A percentile compares a stretch with the other conserved stretches of the same genome.
Evolutionary conservation across 257 asterid genomes (phyloP).

Genomic region (Linderniella brevidens): DNA sequence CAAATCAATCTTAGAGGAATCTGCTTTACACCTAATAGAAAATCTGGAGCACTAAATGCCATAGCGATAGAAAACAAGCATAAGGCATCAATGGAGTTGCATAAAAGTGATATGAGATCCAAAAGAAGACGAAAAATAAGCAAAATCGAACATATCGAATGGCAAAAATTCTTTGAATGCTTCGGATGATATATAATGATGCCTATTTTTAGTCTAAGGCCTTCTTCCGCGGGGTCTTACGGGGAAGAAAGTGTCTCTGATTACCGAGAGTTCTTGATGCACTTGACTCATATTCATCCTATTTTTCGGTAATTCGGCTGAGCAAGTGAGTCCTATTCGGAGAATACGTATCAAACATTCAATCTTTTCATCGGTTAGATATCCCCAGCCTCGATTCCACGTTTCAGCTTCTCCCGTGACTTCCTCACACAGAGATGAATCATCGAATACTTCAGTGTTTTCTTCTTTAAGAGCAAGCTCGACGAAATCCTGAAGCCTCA

Average conservation of each 20-base stretch:
- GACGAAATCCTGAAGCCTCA: constrained; percentile 24
- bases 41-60: no score
- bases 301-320: constrained; percentile 16
- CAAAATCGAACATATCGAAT: no score
- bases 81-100: no score
- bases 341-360: constrained; percentile 13
- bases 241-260: constrained; percentile 7
- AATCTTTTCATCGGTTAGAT: constrained; percentile 8
- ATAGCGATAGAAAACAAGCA: no score
- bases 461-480: constrained; percentile 14
- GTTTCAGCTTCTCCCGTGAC: constrained; percentile 14
- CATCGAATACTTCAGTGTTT: constrained; percentile 16
- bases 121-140: no score
- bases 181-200: no score
- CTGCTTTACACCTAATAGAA: no score
- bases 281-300: constrained; percentile 18
- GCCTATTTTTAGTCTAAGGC: no score
- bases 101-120: no score
- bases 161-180: no score
- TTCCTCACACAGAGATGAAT: constrained; percentile 15
- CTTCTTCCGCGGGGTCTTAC: no score
- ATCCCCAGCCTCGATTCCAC: constrained; percentile 14
- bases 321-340: constrained; percentile 20
- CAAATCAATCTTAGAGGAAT: no score
- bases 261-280: constrained; percentile 9